Evolutionary conservation across 495 filamentous ascomycete genomes (phyloP), one percentile per base, ranked within the genome.

Genomic region (Thermochaetoides thermophila): DNA sequence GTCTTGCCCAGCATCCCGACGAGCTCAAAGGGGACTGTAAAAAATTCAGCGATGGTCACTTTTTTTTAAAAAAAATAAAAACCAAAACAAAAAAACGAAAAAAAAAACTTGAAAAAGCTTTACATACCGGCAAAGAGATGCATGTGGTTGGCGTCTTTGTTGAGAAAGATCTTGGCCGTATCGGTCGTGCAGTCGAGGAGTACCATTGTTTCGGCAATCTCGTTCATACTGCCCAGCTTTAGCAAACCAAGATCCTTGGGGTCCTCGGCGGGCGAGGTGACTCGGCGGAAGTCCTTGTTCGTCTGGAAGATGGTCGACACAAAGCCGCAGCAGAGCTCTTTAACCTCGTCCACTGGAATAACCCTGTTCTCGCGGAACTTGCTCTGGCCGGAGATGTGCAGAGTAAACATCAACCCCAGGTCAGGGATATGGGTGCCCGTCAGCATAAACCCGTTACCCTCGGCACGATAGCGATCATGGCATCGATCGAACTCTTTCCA

Each of bases 361-460:
- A 63, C 50, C 8, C 64, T 44, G 30, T 59, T 60, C 18, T 60
- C 59, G 8, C 43, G 32, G 33, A 67, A 69, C 9, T 39, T 36
- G 32, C 52, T 56, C 30, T 53, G 55, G 32, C 60, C 60, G 29
- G 42, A 51, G 17, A 55, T 49, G 29, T 59, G 52, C 32, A 69
- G 57, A 21, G 55, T 55, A 34, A 69, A 66, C 34, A 58, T 57
- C 29, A 66, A 46, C 10, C 63, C 63, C 4, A 64, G 48, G 5
- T 66, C 63, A 21, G 53, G 38, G 5, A 59, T 49, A 7, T 50
- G 39, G 1, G 53, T 47, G 20, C 63, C 64, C 1, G 56, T 60
- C 17, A 69, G 34, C 27, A 66, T 59, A 42, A 49, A 64, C 1
- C 64, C 64, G 39, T 69, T 69, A 2, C 65, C 65, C 42, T 68